Base-by-base conservation (phyloP, 805 yeast genomes). In the Myxozyma neotropica region DNA sequence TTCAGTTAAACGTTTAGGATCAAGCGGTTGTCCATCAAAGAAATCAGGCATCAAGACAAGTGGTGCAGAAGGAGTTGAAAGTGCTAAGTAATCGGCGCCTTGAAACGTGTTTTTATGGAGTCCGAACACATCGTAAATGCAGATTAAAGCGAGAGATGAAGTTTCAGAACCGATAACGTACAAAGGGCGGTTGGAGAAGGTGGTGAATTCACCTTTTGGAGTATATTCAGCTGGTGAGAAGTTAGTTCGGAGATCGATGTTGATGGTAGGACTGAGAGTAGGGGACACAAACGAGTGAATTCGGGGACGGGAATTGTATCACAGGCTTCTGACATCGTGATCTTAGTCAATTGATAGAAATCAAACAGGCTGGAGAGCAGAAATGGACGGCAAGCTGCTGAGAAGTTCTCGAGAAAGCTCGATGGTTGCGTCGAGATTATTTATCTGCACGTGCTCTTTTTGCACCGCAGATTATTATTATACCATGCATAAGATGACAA, bases 21-120 rank as follows among this genome's bases (percentile, higher is more conserved):
- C 58, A 13, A 63, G 24, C 10, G 63, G 58, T 23, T 58, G 24
- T 8, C 64, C 65, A 13, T 45, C 27, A 44, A 64, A 58, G 51
- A 60, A 64, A 36, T 64, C 67, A 3, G 67, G 67, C 61, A 62
- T 56, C 29, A 63, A 29, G 7, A 62, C 67, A 2, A 57, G 57
- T 23, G 50, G 65, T n/a, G 59, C 64, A 24, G 49, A 21, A 4
- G 31, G 42, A 13, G 56, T 49, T 8, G 13, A 13, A 10, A 43
- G 15, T 4, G 66, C 66, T 15, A 64, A 55, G 49, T 44, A 58
- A 40, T 64, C 67, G 33, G 59, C 54, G 21, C 67, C 66, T 23
- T 58, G 61, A 50, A 53, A 58, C 15, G 63, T 59, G 47, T 64
- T 60, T 29, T 39, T 38, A 45, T 59, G 63, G 17, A 57, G 35